Evolutionary conservation across 2,329 filamentous ascomycete genomes (phyloP).

Genomic region (Aspergillus spinulosporus): DNA sequence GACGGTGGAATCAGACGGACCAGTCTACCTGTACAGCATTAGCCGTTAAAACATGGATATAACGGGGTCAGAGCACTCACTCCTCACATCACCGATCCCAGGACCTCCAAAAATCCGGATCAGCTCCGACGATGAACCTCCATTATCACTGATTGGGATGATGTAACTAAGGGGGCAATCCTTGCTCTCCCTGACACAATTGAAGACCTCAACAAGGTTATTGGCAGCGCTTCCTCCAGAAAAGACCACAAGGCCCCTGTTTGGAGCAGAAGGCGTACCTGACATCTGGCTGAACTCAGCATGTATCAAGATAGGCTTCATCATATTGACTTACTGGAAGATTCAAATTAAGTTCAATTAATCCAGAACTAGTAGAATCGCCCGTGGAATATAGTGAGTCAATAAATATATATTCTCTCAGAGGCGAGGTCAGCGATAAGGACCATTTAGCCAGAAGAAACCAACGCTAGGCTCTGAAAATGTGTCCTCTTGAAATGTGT

Average conservation of each 20-base stretch:
- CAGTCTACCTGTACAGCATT: constrained; percentile 64
- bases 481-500: too few relatives aligned
- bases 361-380: too few relatives aligned
- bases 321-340: neutral
- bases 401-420: neutral
- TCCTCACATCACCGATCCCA: constrained; percentile 76
- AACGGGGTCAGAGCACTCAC: constrained; percentile 45
- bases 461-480: neutral
- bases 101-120: constrained; percentile 94
- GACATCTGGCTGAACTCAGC: constrained; percentile 11
- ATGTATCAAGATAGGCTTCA: neutral
- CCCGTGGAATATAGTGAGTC: too few relatives aligned
- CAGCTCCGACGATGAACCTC: constrained; percentile 87
- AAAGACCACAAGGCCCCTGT: constrained; percentile 74
- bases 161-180: constrained; percentile 74
- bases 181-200: constrained; percentile 62
- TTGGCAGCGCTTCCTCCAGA: constrained; percentile 92
- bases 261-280: constrained; percentile 21
- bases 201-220: constrained; percentile 88
- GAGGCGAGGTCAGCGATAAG: neutral
- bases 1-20: constrained; percentile 82
- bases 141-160: constrained; percentile 95
- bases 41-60: constrained; percentile 4
- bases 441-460: neutral
- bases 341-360: too few relatives aligned